Conservation (phyloP, 805 yeast genomes). For the Starmerella bacillaris region DNA sequence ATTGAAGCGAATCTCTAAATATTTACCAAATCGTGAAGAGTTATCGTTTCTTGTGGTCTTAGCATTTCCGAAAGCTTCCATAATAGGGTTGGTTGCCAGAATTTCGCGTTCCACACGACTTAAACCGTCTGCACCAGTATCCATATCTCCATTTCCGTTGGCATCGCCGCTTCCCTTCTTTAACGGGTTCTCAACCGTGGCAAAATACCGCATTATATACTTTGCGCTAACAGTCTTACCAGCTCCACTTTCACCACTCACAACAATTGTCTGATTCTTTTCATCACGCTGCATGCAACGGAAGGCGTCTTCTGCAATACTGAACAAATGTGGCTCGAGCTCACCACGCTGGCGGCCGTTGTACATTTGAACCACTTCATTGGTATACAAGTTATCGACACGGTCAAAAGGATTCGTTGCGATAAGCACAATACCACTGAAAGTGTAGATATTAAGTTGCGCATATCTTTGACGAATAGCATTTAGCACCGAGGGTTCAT, state of each 20-base stretch:
- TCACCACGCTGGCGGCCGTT: conserved; percentile 88
- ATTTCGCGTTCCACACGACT: conserved; percentile 85
- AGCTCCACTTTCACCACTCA: conserved; percentile 95
- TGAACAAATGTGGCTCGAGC: conserved; percentile 89
- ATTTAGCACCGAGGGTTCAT: conserved; percentile 90
- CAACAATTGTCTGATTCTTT: conserved; percentile 86
- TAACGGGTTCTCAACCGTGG: conserved; percentile 57
- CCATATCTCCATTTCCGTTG: conserved; percentile 2
- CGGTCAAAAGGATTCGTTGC: conserved; percentile 93
- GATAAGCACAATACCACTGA: conserved; percentile 88
- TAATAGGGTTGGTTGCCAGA: conserved; percentile 87
- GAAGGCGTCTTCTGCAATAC: conserved; percentile 95
- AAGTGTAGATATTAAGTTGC: conserved; percentile 81
- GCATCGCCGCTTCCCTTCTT: conserved; percentile 16
- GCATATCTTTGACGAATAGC: conserved; percentile 81
- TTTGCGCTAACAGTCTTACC: conserved; percentile 96
- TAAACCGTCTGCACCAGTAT: conserved; percentile 27
- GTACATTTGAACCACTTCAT: conserved; percentile 84
- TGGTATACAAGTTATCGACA: conserved; percentile 77
- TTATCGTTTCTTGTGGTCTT: conserved; percentile 93
- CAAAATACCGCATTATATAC: conserved; percentile 93
- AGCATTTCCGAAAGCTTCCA: conserved; percentile 98
- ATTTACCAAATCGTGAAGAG: conserved; percentile 94
- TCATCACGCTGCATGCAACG: conserved; percentile 78
- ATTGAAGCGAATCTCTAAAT: conserved; percentile 77